Evolutionary conservation across 805 yeast species (phyloP).

Genomic region (Kodamaea restingae): DNA sequence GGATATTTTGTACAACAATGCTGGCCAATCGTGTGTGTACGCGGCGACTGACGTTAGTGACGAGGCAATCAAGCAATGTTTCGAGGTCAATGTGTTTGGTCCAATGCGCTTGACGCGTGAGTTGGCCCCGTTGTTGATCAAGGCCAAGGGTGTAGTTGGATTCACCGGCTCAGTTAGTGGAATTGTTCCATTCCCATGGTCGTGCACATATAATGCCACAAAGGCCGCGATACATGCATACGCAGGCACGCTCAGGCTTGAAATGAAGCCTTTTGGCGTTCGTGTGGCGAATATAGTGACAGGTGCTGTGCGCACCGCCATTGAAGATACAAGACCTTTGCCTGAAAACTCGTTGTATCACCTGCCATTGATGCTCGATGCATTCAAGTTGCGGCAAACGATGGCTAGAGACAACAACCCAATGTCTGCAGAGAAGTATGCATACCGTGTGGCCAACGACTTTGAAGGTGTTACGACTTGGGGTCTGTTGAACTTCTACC

Average conservation of each 20-base stretch:
- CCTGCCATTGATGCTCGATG: conserved; percentile 46
- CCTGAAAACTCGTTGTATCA: conserved; percentile 54
- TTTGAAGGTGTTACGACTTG: conserved; percentile 15
- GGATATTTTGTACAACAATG: conserved; percentile 68
- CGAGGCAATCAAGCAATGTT: conserved; percentile 47
- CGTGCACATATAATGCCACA: conserved; percentile 59
- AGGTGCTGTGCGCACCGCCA: conserved; percentile 71
- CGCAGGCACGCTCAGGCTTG: conserved; percentile 58
- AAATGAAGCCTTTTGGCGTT: conserved; percentile 69
- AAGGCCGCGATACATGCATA: conserved; percentile 78
- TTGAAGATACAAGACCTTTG: conserved; percentile 54
- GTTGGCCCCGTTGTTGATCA: conserved; percentile 51
- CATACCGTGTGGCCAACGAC: conserved; percentile 51
- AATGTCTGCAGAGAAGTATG: conserved; percentile 56
- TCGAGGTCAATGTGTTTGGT: conserved; percentile 67
- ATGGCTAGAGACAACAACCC: conserved; percentile 62
- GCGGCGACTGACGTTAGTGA: conserved; percentile 67
- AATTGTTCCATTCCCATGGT: conserved; percentile 63
- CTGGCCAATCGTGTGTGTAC: conserved; percentile 69
- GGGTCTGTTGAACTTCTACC: conserved; percentile 4
- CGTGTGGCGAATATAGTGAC: conserved; percentile 66
- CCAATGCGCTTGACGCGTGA: conserved; percentile 63
- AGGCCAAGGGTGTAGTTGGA: conserved; percentile 63
- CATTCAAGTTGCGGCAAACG: conserved; percentile 47
- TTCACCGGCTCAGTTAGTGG: conserved; percentile 77